phyloP scores from a whole-genome alignment of 2,329 filamentous ascomycete species.

The Nigrospora sphaerica region DNA sequence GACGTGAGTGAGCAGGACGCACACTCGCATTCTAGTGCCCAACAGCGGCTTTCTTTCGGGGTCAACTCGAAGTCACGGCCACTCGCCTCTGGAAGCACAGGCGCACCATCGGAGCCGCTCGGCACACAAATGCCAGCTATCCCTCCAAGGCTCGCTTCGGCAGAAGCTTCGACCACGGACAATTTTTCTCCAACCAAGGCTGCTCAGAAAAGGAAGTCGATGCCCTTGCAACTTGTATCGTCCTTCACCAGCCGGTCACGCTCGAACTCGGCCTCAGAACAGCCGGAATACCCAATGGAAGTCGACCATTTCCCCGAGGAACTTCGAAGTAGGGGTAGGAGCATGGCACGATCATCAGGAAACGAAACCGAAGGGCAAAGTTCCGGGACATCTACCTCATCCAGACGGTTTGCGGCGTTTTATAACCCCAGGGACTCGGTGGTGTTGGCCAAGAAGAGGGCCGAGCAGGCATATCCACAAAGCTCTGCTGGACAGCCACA shows the following conservation, averaged over 20 bases:
- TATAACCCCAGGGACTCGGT: background rate
- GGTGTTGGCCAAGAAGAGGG: background rate
- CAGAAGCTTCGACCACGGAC: background rate
- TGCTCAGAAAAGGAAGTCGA: slow-evolving; percentile 5
- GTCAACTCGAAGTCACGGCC: slow-evolving; percentile 13
- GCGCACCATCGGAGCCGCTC: background rate
- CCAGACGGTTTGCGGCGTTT: too few relatives aligned
- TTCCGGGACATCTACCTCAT: too few relatives aligned
- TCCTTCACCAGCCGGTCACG: background rate
- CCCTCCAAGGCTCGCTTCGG: too few relatives aligned
- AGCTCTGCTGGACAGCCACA: background rate
- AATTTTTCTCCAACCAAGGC: background rate
- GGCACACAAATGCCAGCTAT: too few relatives aligned
- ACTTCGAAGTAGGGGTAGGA: slow-evolving; percentile 4
- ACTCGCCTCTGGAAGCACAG: slow-evolving; percentile 3
- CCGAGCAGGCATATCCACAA: too few relatives aligned
- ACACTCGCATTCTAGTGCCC: background rate
- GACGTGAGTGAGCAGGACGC: background rate
- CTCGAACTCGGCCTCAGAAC: background rate
- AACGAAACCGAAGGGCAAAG: too few relatives aligned
- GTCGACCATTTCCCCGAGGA: slow-evolving; percentile 11
- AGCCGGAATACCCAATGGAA: slow-evolving; percentile 2
- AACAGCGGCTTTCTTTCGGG: slow-evolving; percentile 15
- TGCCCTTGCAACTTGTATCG: background rate
- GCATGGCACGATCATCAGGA: background rate